Conservation (phyloP, 345 rosid genomes). For the Iberis pinnata region DNA sequence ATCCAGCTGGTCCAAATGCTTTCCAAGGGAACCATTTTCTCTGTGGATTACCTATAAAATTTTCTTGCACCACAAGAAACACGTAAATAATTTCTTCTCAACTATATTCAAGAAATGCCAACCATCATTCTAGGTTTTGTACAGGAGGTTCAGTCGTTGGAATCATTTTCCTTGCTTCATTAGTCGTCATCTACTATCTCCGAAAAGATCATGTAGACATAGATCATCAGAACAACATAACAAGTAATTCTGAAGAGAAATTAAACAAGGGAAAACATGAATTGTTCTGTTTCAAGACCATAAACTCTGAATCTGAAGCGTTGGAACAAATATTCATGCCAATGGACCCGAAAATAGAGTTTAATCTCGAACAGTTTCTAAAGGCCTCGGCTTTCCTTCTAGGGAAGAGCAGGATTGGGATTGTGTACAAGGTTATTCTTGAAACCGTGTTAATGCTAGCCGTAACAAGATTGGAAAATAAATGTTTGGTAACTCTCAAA, state of each 20-base stretch:
- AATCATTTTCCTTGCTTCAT: constrained; percentile 43
- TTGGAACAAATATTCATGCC: constrained; percentile 53
- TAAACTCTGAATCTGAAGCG: constrained; percentile 29
- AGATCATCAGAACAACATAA: constrained; percentile 17
- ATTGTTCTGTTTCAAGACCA: constrained; percentile 52
- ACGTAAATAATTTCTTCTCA: constrained; percentile 20
- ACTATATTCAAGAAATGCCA: constrained; percentile 17
- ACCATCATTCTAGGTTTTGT: constrained; percentile 7
- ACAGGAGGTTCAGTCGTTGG: constrained; percentile 26
- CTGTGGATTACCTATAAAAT: constrained; percentile 64
- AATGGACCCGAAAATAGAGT: constrained; percentile 48
- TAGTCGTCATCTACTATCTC: constrained; percentile 43
- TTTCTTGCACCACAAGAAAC: constrained; percentile 33
- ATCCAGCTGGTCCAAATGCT: constrained; percentile 69
- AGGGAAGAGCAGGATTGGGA: constrained; percentile 77
- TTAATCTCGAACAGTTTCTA: constrained; percentile 73
- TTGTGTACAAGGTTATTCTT: constrained; percentile 82
- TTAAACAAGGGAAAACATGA: constrained; percentile 35
- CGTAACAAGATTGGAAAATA: constrained; percentile 73
- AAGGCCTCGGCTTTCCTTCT: constrained; percentile 90
- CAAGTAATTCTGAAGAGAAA: constrained; percentile 37
- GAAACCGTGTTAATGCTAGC: constrained; percentile 56
- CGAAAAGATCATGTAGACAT: constrained; percentile 29
- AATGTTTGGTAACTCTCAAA: constrained; percentile 62
- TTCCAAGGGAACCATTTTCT: constrained; percentile 63